These are phyloP conservation scores for Recurvomyces mirabilis DNA, from an alignment of 495 filamentous ascomycete genomes.

Conservation along the genomic window DNA sequence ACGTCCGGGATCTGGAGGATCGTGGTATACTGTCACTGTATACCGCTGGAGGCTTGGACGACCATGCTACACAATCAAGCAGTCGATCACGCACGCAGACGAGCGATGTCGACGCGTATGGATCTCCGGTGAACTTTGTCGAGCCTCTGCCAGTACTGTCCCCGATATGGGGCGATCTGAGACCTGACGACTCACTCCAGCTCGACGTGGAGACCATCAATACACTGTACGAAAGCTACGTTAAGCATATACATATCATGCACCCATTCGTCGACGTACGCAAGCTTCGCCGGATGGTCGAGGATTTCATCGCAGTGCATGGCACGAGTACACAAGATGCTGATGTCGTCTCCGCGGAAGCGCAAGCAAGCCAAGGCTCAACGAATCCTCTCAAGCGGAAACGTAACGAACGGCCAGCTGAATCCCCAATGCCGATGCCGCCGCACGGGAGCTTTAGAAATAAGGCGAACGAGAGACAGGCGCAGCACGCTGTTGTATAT, in stretches of 20 bases:
- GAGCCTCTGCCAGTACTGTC: too few relatives aligned
- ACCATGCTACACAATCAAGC: constrained; percentile 26
- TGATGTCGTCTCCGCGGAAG: background rate
- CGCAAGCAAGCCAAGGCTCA: background rate
- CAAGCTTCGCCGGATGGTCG: too few relatives aligned
- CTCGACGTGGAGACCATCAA: constrained; percentile 51
- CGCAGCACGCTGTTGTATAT: constrained; percentile 62
- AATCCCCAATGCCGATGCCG: too few relatives aligned
- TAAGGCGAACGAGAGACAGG: constrained; percentile 3
- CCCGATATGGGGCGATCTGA: constrained; percentile 41
- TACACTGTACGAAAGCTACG: constrained; percentile 58
- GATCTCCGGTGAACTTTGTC: constrained; percentile 12
- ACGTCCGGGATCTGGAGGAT: constrained; percentile 62
- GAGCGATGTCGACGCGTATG: constrained; percentile 13
- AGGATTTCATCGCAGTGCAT: too few relatives aligned
- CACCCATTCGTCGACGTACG: constrained; percentile 71
- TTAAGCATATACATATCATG: constrained; percentile 71
- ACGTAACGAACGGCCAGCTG: background rate
- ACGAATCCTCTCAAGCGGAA: background rate
- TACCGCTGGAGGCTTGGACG: constrained; percentile 60
- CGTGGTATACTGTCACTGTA: constrained; percentile 65
- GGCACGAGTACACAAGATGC: too few relatives aligned
- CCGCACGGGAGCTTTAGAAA: too few relatives aligned
- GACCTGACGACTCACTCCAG: constrained; percentile 49
- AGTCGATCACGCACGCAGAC: constrained; percentile 14